Conservation (phyloP, 257 asterid species). For the Penstemon eatonii region DNA sequence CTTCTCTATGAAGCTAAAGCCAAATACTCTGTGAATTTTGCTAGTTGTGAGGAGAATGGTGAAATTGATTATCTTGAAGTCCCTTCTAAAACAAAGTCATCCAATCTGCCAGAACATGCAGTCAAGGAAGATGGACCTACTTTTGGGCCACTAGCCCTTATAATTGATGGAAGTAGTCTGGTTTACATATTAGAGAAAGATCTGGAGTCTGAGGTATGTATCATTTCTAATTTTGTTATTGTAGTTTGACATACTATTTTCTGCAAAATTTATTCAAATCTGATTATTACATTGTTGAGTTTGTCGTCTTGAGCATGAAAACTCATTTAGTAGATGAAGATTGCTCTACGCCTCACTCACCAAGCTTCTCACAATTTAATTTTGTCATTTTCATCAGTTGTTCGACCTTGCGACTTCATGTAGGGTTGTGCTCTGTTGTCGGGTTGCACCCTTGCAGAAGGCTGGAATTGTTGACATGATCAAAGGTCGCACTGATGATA, state of each 20-base stretch:
- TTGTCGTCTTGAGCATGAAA: slow-evolving; percentile 18
- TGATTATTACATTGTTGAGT: slow-evolving; percentile 9
- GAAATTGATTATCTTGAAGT: slow-evolving; percentile 54
- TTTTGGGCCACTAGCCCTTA: slow-evolving; percentile 74
- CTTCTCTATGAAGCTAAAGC: slow-evolving; percentile 78
- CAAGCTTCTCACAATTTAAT: slow-evolving; percentile 36
- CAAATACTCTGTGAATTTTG: slow-evolving; percentile 53
- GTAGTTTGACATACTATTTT: slow-evolving; percentile 19
- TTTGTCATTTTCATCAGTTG: slow-evolving; percentile 56
- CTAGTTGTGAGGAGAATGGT: slow-evolving; percentile 39
- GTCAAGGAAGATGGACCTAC: slow-evolving; percentile 46
- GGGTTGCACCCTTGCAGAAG: slow-evolving; percentile 98
- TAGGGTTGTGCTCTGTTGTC: slow-evolving; percentile 89
- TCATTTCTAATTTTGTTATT: slow-evolving; percentile 16
- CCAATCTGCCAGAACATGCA: slow-evolving; percentile 39
- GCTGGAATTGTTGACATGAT: slow-evolving; percentile 97
- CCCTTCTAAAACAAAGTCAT: slow-evolving; percentile 47
- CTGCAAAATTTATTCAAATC: slow-evolving; percentile 7
- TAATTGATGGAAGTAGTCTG: slow-evolving; percentile 97
- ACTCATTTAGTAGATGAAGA: slow-evolving; percentile 20
- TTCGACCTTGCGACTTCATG: slow-evolving; percentile 90
- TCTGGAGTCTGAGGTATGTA: slow-evolving; percentile 74
- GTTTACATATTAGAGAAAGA: slow-evolving; percentile 95
- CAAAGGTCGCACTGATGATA: slow-evolving; percentile 88
- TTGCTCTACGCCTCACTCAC: slow-evolving; percentile 2